Base-by-base conservation (phyloP, 1,284 basidiomycete genomes). In the Waitea zeae region DNA sequence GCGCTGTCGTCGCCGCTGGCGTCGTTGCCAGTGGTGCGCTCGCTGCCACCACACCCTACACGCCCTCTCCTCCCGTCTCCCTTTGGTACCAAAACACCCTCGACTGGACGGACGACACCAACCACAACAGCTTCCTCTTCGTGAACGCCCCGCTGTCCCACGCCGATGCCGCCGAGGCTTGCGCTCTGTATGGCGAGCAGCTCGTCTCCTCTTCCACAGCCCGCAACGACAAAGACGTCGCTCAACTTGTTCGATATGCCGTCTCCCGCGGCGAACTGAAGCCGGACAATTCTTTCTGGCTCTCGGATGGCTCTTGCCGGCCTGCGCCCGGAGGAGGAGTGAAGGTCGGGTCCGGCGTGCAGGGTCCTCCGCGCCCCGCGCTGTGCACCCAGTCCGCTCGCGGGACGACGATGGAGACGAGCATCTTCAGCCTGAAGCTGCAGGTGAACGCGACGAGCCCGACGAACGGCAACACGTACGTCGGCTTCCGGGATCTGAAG, bases 401-500 rank as follows among this genome's bases (percentile, higher is more conserved):
- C n/a, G n/a, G n/a, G 19, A 40, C 0, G 37, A 30, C 5, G 20
- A 29, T 49, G 7, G 22, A 26, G 18, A 44, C 46, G 1, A 44
- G 49, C 1, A 31, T 35, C 2, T 47, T 50, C 2, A 35, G 11
- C 15, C 29, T 11, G 9, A 11, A 12, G 15, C 29, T 30, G 9
- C 15, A 7, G 29, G n/a, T 30, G 5, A 42, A 45, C 11, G 36
- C 52, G 26, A 35, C 42, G 1, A 44, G 51, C 30, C 47, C 46
- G 6, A 50, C 29, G 9, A n/a, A 7, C 7, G 22, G 22, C 29
- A 30, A 30, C 11, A 30, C 49, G 49, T 52, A 32, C 17, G 20
- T 13, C 36, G 53, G 54, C 3, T 56, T 46, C 41, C 54, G 56
- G 12, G 52, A 57, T 36, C 48, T 49, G 31, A 40, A 45, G 3